Conservation (phyloP, 2,329 filamentous ascomycete species). For the Colletotrichum sp. region DNA sequence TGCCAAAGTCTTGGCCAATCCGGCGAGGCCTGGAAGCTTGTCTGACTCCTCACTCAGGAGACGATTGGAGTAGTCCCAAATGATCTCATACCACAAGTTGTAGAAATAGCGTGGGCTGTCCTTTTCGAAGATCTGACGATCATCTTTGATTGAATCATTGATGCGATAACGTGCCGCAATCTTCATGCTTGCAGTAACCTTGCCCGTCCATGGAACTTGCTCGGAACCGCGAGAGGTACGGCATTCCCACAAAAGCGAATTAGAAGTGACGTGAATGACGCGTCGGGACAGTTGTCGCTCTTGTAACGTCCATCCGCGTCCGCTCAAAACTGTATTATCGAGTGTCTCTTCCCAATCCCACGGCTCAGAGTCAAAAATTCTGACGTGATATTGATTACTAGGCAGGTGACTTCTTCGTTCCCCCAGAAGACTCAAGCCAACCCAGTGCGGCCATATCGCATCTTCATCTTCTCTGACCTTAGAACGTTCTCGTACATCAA, state of each 20-base stretch:
- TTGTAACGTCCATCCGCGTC: background rate
- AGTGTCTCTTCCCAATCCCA: background rate
- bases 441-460: background rate
- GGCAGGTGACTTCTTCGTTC: background rate
- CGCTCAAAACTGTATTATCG: background rate
- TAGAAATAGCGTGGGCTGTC: background rate
- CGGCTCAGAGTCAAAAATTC: background rate
- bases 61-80: background rate
- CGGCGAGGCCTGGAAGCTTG: background rate
- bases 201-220: background rate
- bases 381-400: background rate
- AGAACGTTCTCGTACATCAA: background rate
- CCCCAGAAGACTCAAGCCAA: background rate
- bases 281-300: background rate
- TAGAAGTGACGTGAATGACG: background rate
- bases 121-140: background rate
- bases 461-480: background rate
- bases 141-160: background rate
- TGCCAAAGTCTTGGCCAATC: background rate
- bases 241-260: background rate
- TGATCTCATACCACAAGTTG: background rate
- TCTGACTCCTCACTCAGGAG: background rate
- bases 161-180: background rate
- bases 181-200: background rate
- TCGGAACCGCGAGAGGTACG: background rate